Conservation (phyloP, 306 rosid species). For the Elaeagnus macrophylla region DNA sequence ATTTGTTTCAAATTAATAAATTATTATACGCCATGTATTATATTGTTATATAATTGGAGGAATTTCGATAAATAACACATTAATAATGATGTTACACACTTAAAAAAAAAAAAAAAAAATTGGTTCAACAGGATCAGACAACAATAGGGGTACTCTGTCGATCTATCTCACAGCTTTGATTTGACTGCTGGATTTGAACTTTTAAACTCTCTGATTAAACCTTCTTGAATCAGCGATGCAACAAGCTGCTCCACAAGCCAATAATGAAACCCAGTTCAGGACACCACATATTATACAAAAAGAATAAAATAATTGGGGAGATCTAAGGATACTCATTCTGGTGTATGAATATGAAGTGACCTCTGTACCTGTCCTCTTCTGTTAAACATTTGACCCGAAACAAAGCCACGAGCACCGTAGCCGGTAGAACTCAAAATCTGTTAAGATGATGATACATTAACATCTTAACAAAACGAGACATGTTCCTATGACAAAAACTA, state of each 20-base stretch:
- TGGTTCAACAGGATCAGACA: too few species aligned
- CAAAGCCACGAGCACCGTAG: constrained; percentile 59
- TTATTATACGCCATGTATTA: too few species aligned
- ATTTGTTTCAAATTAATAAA: too few species aligned
- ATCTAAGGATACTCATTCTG: constrained; percentile 2
- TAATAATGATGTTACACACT: too few species aligned
- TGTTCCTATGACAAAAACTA: constrained; percentile 2
- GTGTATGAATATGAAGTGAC: constrained; percentile 1
- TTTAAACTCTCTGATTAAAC: constrained; percentile 42
- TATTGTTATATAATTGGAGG: too few species aligned
- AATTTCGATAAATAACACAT: too few species aligned
- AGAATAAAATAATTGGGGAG: not conserved
- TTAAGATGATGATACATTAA: constrained; percentile 15
- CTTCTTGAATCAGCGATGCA: constrained; percentile 70
- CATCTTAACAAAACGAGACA: constrained; percentile 7
- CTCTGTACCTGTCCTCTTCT: constrained; percentile 72
- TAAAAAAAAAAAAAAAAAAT: too few species aligned
- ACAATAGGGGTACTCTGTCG: too few species aligned
- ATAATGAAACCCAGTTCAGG: constrained; percentile 10
- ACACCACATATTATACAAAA: not conserved
- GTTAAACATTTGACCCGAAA: constrained; percentile 71
- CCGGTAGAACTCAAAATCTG: constrained; percentile 55
- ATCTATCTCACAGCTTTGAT: constrained; percentile 47
- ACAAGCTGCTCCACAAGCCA: constrained; percentile 32
- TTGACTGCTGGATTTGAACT: constrained; percentile 18